These are phyloP conservation scores for Saccharomycopsis hybrid DNA, from an alignment of 1,139 yeast genomes.

Conservation along the genomic window DNA sequence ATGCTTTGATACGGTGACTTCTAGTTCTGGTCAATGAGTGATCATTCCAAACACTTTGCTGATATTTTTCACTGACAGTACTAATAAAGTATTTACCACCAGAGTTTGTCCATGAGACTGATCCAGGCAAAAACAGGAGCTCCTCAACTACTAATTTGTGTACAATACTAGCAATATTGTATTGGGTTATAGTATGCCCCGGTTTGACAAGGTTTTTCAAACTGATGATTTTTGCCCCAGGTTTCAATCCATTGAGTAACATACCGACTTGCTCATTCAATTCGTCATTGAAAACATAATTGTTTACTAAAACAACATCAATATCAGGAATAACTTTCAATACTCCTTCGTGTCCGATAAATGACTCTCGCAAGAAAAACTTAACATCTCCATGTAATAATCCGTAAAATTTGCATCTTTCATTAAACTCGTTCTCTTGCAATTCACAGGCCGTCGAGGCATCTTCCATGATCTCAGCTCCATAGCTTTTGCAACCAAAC, in stretches of 20 bases:
- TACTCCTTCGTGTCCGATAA: conserved; percentile 59
- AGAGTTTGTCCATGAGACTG: conserved; percentile 88
- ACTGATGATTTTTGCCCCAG: conserved; percentile 75
- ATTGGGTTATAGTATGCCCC: conserved; percentile 23
- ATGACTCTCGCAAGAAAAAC: conserved; percentile 62
- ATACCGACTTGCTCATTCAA: conserved; percentile 65
- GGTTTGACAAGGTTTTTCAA: conserved; percentile 36
- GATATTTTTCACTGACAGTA: conserved; percentile 12
- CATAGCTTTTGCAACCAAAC: conserved; percentile 78
- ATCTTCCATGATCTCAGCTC: conserved; percentile 83
- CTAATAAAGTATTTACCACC: conserved; percentile 46
- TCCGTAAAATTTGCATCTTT: conserved; percentile 60
- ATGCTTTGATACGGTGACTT: background rate
- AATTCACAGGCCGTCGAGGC: conserved; percentile 63
- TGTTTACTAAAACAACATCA: conserved; percentile 72
- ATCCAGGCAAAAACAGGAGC: conserved; percentile 57
- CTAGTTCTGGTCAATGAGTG: conserved; percentile 9
- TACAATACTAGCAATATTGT: conserved; percentile 51
- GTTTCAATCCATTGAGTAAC: conserved; percentile 48
- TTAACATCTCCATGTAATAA: conserved; percentile 48
- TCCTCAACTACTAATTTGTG: conserved; percentile 62
- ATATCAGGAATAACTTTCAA: conserved; percentile 49
- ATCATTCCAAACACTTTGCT: conserved; percentile 2
- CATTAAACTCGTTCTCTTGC: conserved; percentile 53
- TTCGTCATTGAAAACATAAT: conserved; percentile 72